These are phyloP conservation scores for Ogataea philodendri DNA, from an alignment of 805 yeast species.

Conservation along the genomic window DNA sequence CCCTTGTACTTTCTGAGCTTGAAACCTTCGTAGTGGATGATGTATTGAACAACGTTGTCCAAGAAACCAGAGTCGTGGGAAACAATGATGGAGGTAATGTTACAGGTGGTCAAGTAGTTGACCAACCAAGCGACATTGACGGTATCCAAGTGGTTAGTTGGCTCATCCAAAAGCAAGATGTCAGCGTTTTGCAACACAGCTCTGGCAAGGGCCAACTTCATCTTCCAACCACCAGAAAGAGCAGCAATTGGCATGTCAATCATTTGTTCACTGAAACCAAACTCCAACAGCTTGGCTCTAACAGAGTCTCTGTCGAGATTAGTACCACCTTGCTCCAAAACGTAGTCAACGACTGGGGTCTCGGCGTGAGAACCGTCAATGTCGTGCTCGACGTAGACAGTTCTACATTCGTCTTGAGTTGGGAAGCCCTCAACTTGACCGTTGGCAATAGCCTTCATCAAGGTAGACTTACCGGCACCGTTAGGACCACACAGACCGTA, in stretches of 20 bases:
- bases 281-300: constrained; percentile 75
- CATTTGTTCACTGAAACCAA: constrained; percentile 94
- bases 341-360: constrained; percentile 90
- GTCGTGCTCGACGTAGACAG: constrained; percentile 99
- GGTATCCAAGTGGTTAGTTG: constrained; percentile 99
- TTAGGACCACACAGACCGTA: constrained; percentile 99
- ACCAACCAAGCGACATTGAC: constrained; percentile 99
- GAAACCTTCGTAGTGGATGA: constrained; percentile 99
- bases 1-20: constrained; percentile 99
- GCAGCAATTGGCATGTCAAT: constrained; percentile 90
- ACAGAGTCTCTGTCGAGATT: constrained; percentile 75
- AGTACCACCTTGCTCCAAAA: constrained; percentile 62
- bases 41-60: constrained; percentile 95
- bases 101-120: constrained; percentile 98
- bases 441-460: constrained; percentile 95
- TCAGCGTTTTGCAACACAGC: constrained; percentile 99
- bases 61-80: constrained; percentile 99
- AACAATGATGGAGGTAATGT: constrained; percentile 96
- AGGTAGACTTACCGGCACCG: constrained; percentile 98
- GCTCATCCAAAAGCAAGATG: constrained; percentile 97
- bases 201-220: constrained; percentile 99
- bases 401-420: constrained; percentile 97
- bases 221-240: constrained; percentile 99
- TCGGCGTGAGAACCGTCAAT: constrained; percentile 98
- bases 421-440: constrained; percentile 99